phyloP scores from a whole-genome alignment of 495 filamentous ascomycete genomes.

The Bacidia gigantensis region DNA sequence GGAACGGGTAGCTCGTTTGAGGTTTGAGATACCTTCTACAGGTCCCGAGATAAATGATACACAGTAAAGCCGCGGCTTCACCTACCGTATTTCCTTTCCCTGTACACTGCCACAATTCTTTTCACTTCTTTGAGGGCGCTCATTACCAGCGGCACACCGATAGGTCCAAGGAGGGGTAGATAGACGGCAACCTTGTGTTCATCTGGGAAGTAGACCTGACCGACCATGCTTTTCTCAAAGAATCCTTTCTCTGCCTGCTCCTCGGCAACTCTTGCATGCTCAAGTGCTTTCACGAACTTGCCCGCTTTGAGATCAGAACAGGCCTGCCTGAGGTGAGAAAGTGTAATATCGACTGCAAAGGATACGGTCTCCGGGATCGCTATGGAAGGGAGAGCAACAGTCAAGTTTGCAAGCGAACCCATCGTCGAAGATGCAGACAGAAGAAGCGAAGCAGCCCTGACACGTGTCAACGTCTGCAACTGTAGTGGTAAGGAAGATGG shows the following conservation, averaged over 20 bases:
- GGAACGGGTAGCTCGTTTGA: no score
- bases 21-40: no score
- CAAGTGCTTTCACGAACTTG: conserved; percentile 51
- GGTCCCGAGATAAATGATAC: no score
- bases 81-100: conserved; percentile 17
- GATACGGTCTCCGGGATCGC: conserved; percentile 80
- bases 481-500: conserved; percentile 71
- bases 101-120: conserved; percentile 30
- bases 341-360: conserved; percentile 65
- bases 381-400: conserved; percentile 73
- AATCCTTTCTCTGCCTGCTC: conserved; percentile 85
- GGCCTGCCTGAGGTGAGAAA: conserved; percentile 58
- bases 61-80: no score
- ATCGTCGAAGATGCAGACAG: conserved; percentile 86
- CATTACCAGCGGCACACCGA: conserved; percentile 82
- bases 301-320: conserved; percentile 60
- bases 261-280: conserved; percentile 72
- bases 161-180: conserved; percentile 75
- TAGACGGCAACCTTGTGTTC: conserved; percentile 99
- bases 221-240: conserved; percentile 98
- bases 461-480: conserved; percentile 66
- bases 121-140: conserved; percentile 68
- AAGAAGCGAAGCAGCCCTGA: conserved; percentile 74
- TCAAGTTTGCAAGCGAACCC: conserved; percentile 79
- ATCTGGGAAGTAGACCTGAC: conserved; percentile 93